These are phyloP conservation scores for Papiliotrema terrestris DNA, from an alignment of 1,284 basidiomycete species.

Conservation along the genomic window DNA sequence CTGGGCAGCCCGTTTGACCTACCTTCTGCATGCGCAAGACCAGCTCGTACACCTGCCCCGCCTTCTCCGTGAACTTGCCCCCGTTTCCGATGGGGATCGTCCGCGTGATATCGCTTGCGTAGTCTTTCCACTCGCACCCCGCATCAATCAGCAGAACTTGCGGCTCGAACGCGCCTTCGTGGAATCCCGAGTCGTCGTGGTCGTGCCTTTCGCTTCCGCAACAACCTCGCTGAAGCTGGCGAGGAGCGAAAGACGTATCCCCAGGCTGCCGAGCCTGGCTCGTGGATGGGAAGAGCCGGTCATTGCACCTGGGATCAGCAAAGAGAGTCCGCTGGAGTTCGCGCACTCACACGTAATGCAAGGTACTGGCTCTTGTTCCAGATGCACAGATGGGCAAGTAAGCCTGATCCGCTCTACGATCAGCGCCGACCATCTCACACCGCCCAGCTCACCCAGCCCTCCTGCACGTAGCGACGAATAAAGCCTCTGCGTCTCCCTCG, in stretches of 20 bases:
- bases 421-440: not conserved
- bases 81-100: slow-evolving; percentile 67
- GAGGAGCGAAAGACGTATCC: slow-evolving; percentile 35
- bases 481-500: slow-evolving; percentile 84
- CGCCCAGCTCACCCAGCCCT: slow-evolving; percentile 64
- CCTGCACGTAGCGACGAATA: slow-evolving; percentile 82
- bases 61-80: slow-evolving; percentile 76
- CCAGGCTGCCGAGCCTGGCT: slow-evolving; percentile 28
- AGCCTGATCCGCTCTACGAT: slow-evolving; percentile 58
- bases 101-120: slow-evolving; percentile 47
- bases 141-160: slow-evolving; percentile 88
- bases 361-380: slow-evolving; percentile 73
- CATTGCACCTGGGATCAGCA: slow-evolving; percentile 40
- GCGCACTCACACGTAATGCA: slow-evolving; percentile 81
- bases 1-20: not conserved
- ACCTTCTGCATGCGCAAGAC: slow-evolving; percentile 85
- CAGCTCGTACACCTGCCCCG: slow-evolving; percentile 73
- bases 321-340: slow-evolving; percentile 47
- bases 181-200: slow-evolving; percentile 23
- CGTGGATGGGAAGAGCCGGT: slow-evolving; percentile 44
- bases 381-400: slow-evolving; percentile 87
- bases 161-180: slow-evolving; percentile 51
- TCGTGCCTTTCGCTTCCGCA: slow-evolving; percentile 37
- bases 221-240: slow-evolving; percentile 36
- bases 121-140: slow-evolving; percentile 76